Base-by-base conservation (phyloP, 768 basidiomycete species). In the Kwoniella bestiolae region DNA sequence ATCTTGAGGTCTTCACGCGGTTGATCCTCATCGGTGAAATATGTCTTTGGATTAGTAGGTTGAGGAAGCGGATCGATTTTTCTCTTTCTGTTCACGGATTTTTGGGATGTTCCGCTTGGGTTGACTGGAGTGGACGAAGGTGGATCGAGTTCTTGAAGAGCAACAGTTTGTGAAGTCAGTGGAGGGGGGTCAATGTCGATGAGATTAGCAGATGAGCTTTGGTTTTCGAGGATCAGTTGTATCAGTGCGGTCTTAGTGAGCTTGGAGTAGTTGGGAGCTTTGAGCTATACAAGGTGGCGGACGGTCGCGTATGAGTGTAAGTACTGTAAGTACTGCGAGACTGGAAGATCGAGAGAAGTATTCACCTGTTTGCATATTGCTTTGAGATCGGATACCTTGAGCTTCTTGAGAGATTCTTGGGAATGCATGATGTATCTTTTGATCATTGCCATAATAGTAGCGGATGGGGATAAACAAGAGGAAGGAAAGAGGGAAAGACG, bases 331-430 rank as follows among this genome's bases (percentile, higher is more conserved):
- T 46, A 35, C 45, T 28, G 32, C 25, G 66, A 21, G 35, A 41
- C 38, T 11, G 18, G 38, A 41, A 3, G 38, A 41, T 3, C 12
- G 38, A 41, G n/a, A n/a, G 38, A 45, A 3, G 11, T 18, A 58
- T 70, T 53, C 18, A 74, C 75, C 59, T 70, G 38, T 57, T 69
- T 73, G 58, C 73, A 74, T 53, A 32, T 59, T 2, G 57, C 52
- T 45, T 69, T 74, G n/a, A 77, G 73, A 34, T 74, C 59, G 2
- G 65, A 26, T 9, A 74, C 56, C 44, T 73, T 77, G 60, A 76
- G 68, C 14, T 38, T 38, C 31, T 49, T 50, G 9, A 68, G 58
- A 3, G 29, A 32, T 41, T 51, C 47, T 50, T 35, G 47, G 25
- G 18, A 18, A n/a, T 53, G 35, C 49, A 41, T 62, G n/a, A 7